phyloP scores from a whole-genome alignment of 225 moss, liverwort and hornwort species.

The Pseudoscleropodium purum region DNA sequence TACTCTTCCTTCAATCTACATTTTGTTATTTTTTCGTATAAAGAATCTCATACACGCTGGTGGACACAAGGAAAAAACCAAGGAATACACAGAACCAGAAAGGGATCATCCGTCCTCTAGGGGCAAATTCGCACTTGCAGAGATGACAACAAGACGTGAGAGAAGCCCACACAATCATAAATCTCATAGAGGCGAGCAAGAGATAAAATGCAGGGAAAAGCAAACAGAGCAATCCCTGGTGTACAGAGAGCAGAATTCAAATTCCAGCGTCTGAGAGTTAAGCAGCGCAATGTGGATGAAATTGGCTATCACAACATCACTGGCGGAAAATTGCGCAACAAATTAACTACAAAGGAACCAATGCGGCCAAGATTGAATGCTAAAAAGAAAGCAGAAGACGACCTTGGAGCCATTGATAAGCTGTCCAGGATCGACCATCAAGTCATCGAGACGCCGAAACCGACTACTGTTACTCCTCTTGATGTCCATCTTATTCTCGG shows the following conservation, averaged over 20 bases:
- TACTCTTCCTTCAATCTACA: not conserved
- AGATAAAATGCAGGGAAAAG: not conserved
- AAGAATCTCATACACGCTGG: not conserved
- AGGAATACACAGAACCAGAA: not conserved
- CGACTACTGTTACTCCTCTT: slow-evolving; percentile 75
- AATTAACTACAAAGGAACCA: not conserved
- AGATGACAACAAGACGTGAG: not conserved
- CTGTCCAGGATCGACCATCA: slow-evolving; percentile 76
- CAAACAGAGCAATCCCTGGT: not conserved
- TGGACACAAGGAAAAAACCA: not conserved
- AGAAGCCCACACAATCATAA: not conserved
- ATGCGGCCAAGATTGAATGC: not conserved
- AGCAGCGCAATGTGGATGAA: not conserved
- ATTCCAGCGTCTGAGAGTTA: not conserved
- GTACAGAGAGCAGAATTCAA: not conserved
- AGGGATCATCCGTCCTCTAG: not conserved
- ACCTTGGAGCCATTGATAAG: slow-evolving; percentile 64
- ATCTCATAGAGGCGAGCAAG: not conserved
- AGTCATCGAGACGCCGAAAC: slow-evolving; percentile 65
- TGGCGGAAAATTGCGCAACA: not conserved
- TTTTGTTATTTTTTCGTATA: not conserved
- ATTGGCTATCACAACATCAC: not conserved
- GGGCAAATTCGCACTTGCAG: not conserved
- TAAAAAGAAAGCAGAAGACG: not conserved
- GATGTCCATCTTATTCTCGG: slow-evolving; percentile 35